Conservation (phyloP, 164 flowering plant species). For the Tetracentron sinense region DNA sequence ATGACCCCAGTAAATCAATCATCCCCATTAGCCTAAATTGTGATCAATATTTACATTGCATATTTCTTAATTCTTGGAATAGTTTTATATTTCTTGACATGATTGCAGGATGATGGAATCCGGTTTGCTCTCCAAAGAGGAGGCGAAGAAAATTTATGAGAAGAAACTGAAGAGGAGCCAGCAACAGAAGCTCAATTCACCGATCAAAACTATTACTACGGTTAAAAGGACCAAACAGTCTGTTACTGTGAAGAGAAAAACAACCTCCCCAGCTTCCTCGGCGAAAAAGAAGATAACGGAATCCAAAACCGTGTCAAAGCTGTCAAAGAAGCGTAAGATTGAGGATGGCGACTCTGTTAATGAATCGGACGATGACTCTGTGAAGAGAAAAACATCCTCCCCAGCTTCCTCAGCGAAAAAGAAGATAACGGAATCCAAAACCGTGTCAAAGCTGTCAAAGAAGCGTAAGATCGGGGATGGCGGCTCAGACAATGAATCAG, state of each 20-base stretch:
- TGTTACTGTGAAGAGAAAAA: constrained; percentile 29
- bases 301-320: constrained; percentile 26
- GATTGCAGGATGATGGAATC: constrained; percentile 86
- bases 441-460: constrained; percentile 29
- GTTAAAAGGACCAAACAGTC: constrained; percentile 35
- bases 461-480: constrained; percentile 38
- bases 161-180: constrained; percentile 53
- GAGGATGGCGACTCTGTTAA: too few relatives aligned
- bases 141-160: constrained; percentile 59
- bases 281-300: constrained; percentile 24
- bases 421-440: constrained; percentile 22
- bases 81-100: background rate
- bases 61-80: too few relatives aligned
- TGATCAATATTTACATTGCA: too few relatives aligned
- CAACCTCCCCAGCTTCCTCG: constrained; percentile 23
- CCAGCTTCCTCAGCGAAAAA: constrained; percentile 28
- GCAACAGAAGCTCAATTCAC: constrained; percentile 46
- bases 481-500: constrained; percentile 39
- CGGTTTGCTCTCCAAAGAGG: constrained; percentile 62
- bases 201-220: constrained; percentile 37
- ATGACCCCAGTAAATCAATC: too few relatives aligned
- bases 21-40: too few relatives aligned
- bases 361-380: too few relatives aligned
- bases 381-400: constrained; percentile 26
- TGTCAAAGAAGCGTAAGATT: constrained; percentile 49